Evolutionary conservation across 129 eudicot genomes (phyloP), one percentile per base, ranked within the genome.

Genomic region (Rutidosis leptorrhynchoides): DNA sequence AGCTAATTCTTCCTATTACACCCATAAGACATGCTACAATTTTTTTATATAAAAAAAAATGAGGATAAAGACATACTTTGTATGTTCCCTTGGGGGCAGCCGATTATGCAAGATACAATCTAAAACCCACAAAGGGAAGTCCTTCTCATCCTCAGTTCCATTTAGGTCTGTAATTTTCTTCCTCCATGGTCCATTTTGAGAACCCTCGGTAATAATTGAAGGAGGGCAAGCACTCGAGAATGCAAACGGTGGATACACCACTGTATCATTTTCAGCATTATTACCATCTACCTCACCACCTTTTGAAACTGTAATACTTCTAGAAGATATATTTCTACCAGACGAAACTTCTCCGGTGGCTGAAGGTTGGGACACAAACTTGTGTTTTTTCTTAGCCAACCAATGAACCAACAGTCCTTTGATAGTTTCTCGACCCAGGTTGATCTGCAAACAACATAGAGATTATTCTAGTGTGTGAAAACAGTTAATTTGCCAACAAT

Each of bases 91-190:
- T 1, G 96, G 87, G 54, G 98, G 96, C 26, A 91, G 82, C 58
- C 98, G 94, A 70, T 91, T 91, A 75, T 83, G 81, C 83, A 88
- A 51, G 64, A 88, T 79, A 69, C 95, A 85, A 73, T 91, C 98
- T 64, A 91, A 69, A 79, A 85, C 86, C 98, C 98, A 91, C 83
- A 77, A 79, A 0, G 98, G 98, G 33, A 91, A 85, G 62, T 91
- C 94, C 69, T 90, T 87, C 76, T 91, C 98, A 73, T 91, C 98
- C 75, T 91, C 96, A 7, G 84, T 85, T 71, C 98, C 96, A 79
- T 84, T 89, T 21, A 91, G 66, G 19, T 81, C 84, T 3, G 96
- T 91, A 60, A 82, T 73, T 72, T 83, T 91, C 80, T 91, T 91
- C 57, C 98, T 84, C 98, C 98, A 91, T 8, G 89, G 95, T 25